Evolutionary conservation across 208 protist genomes (phyloP), one percentile per base, ranked within the genome.

Genomic region (Eutreptiella sp.): DNA sequence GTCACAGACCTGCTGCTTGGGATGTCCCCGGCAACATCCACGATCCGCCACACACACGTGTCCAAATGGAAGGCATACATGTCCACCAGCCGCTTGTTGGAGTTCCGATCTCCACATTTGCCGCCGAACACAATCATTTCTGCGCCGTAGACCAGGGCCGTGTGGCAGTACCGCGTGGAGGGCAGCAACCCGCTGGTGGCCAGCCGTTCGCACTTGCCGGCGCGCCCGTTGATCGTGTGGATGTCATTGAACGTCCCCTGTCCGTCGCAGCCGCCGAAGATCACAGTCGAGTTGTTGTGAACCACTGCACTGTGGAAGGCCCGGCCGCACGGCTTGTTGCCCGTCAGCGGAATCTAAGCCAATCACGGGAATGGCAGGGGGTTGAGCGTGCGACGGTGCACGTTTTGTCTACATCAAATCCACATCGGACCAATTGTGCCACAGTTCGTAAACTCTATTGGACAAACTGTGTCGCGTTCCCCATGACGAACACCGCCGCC

Each of bases 191-290:
- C 68, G 47, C 84, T 81, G 47, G 66, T 55, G 23, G 83, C 78
- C 32, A 71, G 46, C 53, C 84, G 77, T 45, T 82, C 70, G 1
- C 65, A 80, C 53, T 84, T 82, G 24, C 3, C 84, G 80, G 11
- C 75, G 46, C 32, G 73, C 69, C 53, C 68, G 70, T 63, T 84
- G 66, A 86, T 85, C 66, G 68, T 79, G 67, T 84, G 85, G 68
- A 90, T 79, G 42, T 78, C 77, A 52, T 88, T 85, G 67, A 88
- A 90, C 27, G 81, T 75, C 0, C 81, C 80, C 1, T 75, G 65
- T 31, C 81, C 81, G 65, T 88, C 88, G 63, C 84, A 90, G 28
- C 84, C 84, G 24, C 84, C 84, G 63, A 90, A 90, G 35, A 88
- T 74, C 62, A 78, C 84, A 55, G 87, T 77, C 47, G 65, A 75